Percentiles rank a stretch among this genome's conserved stretches.
Evolutionary conservation across 352 stramenopile species (phyloP).

Genomic region (Elongisporangium anandrum): DNA sequence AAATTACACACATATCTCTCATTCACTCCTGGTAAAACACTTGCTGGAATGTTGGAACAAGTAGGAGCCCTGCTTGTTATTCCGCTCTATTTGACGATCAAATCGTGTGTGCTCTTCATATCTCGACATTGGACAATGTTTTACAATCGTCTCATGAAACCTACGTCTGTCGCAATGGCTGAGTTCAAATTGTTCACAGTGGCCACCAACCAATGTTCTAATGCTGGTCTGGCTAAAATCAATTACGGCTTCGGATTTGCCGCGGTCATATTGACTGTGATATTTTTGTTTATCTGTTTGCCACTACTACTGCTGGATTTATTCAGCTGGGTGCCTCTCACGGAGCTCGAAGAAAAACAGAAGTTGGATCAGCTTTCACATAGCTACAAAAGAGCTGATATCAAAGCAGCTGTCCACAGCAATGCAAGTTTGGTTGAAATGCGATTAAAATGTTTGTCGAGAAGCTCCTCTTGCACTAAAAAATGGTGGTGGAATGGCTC

Average conservation of each 20-base stretch:
- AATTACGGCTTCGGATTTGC: slow-evolving; percentile 39
- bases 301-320: slow-evolving; percentile 51
- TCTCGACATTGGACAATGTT: slow-evolving; percentile 30
- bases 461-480: not conserved
- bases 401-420: slow-evolving; percentile 45
- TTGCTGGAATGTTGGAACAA: slow-evolving; percentile 32
- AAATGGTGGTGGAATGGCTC: not conserved
- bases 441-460: slow-evolving; percentile 1
- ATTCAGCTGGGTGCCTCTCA: slow-evolving; percentile 50
- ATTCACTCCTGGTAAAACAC: slow-evolving; percentile 27
- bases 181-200: slow-evolving; percentile 16
- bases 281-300: slow-evolving; percentile 49
- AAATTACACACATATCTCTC: slow-evolving; percentile 41
- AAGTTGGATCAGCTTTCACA: slow-evolving; percentile 21
- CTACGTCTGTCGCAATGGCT: slow-evolving; percentile 6
- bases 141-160: slow-evolving; percentile 16
- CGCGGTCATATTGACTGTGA: slow-evolving; percentile 29
- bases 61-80: slow-evolving; percentile 46
- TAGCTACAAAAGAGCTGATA: slow-evolving; percentile 23
- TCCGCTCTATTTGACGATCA: slow-evolving; percentile 48
- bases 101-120: slow-evolving; percentile 58
- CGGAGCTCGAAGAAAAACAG: slow-evolving; percentile 29
- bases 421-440: slow-evolving; percentile 45
- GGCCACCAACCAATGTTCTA: slow-evolving; percentile 9
- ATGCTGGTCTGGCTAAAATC: slow-evolving; percentile 15